phyloP scores from a whole-genome alignment of 1,284 basidiomycete genomes.

The Takashimella tepidaria region DNA sequence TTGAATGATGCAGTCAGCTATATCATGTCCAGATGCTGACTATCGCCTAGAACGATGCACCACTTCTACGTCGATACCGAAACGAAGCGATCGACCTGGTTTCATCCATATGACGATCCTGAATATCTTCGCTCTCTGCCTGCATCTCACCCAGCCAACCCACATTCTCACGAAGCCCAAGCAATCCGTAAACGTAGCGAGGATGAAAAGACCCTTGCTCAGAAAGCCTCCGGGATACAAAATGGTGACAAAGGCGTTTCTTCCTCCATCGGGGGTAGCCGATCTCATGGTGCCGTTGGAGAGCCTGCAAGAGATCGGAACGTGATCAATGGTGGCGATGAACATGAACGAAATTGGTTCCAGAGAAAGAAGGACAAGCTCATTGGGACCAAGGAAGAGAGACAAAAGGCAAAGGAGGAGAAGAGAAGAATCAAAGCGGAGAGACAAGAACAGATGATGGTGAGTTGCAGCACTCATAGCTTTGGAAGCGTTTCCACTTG shows the following conservation, averaged over 20 bases:
- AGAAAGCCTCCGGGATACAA: background rate
- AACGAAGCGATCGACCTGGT: conserved; percentile 35
- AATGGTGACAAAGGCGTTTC: background rate
- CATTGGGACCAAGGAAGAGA: conserved; percentile 43
- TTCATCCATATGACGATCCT: conserved; percentile 44
- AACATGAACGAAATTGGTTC: conserved; percentile 31
- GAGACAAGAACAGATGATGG: conserved; percentile 17
- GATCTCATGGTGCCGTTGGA: too few relatives aligned
- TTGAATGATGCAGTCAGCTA: too few relatives aligned
- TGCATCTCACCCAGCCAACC: conserved; percentile 38
- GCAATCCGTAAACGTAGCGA: conserved; percentile 21
- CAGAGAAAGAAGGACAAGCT: conserved; percentile 40
- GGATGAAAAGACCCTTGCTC: conserved; percentile 15
- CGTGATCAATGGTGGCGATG: conserved; percentile 1
- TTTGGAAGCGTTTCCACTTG: too few relatives aligned
- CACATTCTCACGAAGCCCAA: conserved; percentile 30
- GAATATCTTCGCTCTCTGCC: conserved; percentile 36
- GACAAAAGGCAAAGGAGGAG: conserved; percentile 27
- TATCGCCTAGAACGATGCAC: conserved; percentile 27
- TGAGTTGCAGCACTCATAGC: too few relatives aligned
- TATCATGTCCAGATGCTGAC: background rate
- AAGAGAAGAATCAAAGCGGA: conserved; percentile 21
- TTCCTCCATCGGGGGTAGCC: background rate
- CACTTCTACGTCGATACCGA: conserved; percentile 40
- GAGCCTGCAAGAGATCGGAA: too few relatives aligned